A percentile compares a stretch with the other conserved stretches of the same genome.
phyloP scores from a whole-genome alignment of 1,139 yeast genomes.

The Wickerhamomyces sp. region DNA sequence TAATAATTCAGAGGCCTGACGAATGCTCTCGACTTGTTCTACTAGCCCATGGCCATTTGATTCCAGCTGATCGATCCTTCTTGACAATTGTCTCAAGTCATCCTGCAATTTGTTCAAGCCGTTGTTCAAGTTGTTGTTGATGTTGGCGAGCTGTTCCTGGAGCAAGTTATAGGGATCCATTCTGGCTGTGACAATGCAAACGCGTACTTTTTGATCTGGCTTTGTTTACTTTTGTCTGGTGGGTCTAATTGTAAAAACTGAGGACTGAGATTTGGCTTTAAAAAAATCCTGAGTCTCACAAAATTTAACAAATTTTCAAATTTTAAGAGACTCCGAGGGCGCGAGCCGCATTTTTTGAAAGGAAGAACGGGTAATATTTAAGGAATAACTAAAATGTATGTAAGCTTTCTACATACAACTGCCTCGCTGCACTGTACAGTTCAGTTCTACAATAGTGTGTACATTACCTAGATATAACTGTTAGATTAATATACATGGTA shows the following conservation, averaged over 20 bases:
- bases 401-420: no score
- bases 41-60: conserved; percentile 6
- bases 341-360: no score
- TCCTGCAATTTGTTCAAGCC: conserved; percentile 17
- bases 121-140: conserved; percentile 15
- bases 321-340: neutral
- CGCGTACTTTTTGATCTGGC: neutral
- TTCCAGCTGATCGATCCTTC: conserved; percentile 21
- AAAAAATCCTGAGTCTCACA: neutral
- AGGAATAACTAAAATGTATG: neutral
- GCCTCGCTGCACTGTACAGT: no score
- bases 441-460: no score
- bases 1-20: conserved; percentile 9
- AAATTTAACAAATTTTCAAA: no score
- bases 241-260: neutral
- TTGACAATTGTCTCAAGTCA: conserved; percentile 16
- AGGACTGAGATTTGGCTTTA: neutral
- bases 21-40: conserved; percentile 10
- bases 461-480: no score
- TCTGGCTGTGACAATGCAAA: neutral
- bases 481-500: no score
- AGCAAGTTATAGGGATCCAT: conserved; percentile 22
- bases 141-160: conserved; percentile 20
- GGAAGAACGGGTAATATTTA: neutral
- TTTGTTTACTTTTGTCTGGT: neutral